These are phyloP conservation scores for Aspergillus proliferans DNA, from an alignment of 2,329 filamentous ascomycete genomes.

Conservation along the genomic window DNA sequence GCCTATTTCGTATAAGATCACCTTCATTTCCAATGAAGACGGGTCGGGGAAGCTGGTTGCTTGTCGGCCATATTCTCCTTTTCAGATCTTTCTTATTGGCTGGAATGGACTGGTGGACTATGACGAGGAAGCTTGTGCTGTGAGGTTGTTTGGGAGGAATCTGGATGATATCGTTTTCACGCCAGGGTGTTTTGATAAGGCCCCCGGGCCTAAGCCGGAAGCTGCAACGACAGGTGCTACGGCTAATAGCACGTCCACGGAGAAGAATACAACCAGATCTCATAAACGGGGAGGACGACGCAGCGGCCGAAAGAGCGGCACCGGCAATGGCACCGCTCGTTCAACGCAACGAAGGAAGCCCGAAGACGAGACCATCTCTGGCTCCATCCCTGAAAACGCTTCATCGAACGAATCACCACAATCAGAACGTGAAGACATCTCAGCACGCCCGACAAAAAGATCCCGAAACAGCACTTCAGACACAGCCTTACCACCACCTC, in stretches of 20 bases:
- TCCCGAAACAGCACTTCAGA: background rate
- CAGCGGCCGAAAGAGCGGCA: no score
- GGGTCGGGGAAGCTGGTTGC: conserved; percentile 3
- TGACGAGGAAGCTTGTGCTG: conserved; percentile 5
- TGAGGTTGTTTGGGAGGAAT: conserved; percentile 2
- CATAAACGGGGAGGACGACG: no score
- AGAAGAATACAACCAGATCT: no score
- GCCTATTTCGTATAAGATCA: conserved; percentile 4
- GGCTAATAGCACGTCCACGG: no score
- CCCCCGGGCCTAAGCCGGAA: no score
- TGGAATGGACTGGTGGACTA: conserved; percentile 8
- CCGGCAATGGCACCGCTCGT: no score
- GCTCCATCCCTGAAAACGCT: no score
- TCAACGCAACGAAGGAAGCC: no score
- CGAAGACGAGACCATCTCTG: no score
- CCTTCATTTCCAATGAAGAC: conserved; percentile 4
- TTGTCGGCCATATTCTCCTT: background rate
- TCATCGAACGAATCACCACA: background rate
- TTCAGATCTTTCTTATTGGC: conserved; percentile 4
- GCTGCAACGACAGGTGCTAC: no score
- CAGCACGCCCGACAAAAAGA: background rate
- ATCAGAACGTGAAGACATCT: background rate
- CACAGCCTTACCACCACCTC: background rate
- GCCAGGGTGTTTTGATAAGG: no score
- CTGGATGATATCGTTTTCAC: no score